A percentile compares a stretch with the other conserved stretches of the same genome.
These are phyloP conservation scores for Parafenestella ontariensis DNA, from an alignment of 2,329 filamentous ascomycete genomes.

Conservation along the genomic window DNA sequence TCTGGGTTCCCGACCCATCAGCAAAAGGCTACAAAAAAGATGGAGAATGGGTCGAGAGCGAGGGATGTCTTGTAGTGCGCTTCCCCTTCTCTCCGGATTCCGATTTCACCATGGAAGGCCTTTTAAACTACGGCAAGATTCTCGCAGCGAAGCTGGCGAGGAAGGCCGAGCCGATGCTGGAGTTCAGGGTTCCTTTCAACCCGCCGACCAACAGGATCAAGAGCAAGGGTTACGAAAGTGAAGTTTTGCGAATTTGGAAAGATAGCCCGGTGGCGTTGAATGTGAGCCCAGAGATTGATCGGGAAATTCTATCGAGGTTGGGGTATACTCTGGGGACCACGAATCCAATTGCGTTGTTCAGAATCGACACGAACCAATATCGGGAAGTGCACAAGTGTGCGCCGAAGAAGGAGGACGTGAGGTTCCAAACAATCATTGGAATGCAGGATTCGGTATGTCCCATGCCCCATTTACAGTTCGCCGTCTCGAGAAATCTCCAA, in stretches of 20 bases:
- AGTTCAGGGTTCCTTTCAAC: conserved; percentile 71
- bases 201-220: conserved; percentile 66
- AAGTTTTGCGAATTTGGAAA: conserved; percentile 71
- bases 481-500: not conserved
- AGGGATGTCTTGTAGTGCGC: conserved; percentile 69
- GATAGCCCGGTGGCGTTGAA: conserved; percentile 60
- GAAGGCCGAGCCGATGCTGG: conserved; percentile 64
- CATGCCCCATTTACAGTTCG: not conserved
- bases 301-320: conserved; percentile 68
- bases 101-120: conserved; percentile 40
- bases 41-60: conserved; percentile 58
- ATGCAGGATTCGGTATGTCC: conserved; percentile 71
- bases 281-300: conserved; percentile 53
- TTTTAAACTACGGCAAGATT: conserved; percentile 43
- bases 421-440: conserved; percentile 70
- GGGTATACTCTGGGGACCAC: conserved; percentile 70
- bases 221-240: conserved; percentile 64
- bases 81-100: conserved; percentile 63
- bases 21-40: conserved; percentile 59
- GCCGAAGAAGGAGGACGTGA: conserved; percentile 63
- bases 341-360: conserved; percentile 71
- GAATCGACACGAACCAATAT: conserved; percentile 65
- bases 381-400: conserved; percentile 68
- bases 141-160: conserved; percentile 42
- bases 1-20: conserved; percentile 73